Evolutionary conservation across 1,139 yeast species (phyloP).

Genomic region (Eremothecium coryli): DNA sequence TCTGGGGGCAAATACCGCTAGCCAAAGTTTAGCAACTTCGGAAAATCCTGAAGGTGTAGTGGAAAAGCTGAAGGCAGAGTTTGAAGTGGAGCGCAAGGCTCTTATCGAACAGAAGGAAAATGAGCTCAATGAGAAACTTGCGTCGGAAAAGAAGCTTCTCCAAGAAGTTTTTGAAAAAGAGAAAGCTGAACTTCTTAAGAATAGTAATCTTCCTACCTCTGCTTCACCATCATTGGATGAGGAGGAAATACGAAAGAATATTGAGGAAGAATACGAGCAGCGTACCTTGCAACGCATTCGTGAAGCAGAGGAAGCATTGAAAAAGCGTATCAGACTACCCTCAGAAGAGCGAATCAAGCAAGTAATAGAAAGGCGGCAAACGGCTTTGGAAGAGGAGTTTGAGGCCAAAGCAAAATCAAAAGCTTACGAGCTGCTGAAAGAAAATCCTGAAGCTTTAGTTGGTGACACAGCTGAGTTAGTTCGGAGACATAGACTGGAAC

Average conservation of each 20-base stretch:
- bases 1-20: constrained; percentile 1
- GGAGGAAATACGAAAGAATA: constrained; percentile 16
- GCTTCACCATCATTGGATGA: constrained; percentile 3
- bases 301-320: constrained; percentile 28
- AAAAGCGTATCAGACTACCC: constrained; percentile 26
- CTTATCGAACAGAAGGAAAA: constrained; percentile 14
- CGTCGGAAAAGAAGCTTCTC: constrained; percentile 5
- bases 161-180: constrained; percentile 5
- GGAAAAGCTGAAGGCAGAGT: constrained; percentile 16
- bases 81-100: constrained; percentile 22
- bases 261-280: constrained; percentile 26
- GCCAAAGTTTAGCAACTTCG: constrained; percentile 1
- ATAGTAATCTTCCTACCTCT: neutral
- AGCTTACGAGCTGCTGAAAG: constrained; percentile 9
- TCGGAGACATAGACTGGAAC: constrained; percentile 21
- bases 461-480: constrained; percentile 10
- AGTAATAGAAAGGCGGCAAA: constrained; percentile 19
- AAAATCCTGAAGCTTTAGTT: constrained; percentile 7
- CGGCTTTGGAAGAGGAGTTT: constrained; percentile 22
- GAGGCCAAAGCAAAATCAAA: constrained; percentile 16
- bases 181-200: constrained; percentile 1
- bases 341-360: constrained; percentile 26
- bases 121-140: constrained; percentile 12
- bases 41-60: constrained; percentile 3
- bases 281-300: constrained; percentile 19